Evolutionary conservation across 164 flowering plant genomes (phyloP), one percentile per base, ranked within the genome.

Genomic region (Vitis riparia): DNA sequence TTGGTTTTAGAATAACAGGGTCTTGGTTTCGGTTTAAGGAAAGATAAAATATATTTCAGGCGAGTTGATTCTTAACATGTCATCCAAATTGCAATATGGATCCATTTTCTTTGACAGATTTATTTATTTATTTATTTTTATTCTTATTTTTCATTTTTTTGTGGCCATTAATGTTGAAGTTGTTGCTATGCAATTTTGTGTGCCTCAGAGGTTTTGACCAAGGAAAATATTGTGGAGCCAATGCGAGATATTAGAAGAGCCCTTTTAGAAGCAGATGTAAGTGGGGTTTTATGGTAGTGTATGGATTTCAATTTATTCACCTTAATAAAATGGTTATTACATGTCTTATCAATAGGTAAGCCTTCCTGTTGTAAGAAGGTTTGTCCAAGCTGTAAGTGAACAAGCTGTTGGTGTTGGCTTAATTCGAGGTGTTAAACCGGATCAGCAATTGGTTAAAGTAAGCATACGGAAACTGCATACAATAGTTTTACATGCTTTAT

Each of bases 221-320:
- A 95, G 88, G 99, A 95, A 68, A 92, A 92, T 68, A 91, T 95
- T 76, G 94, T 74, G 76, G 99, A 92, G 83, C 98, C 99, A 1
- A 92, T 91, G 98, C 81, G 92, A 71, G 99, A 95, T 49, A 95
- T 95, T 52, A 86, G 99, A 79, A 88, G 98, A 82, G 99, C 99
- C 71, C 92, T 95, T 68, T 71, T 95, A 48, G 99, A 95, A 82
- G 99, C 99, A 37, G 99, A 92, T 89, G 99, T 91, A 71, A 88
- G 92, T 77, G 56, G 44, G 4, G 67, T 47, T 61, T 32, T 55
- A 14, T 67, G 23, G 8, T 32, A 48, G 55, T 37, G 7, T 51
- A 2, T 11, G 6, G 10, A 32, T 52, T 14, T 70, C 17, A 8
- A 23, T 44, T 44, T 11, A 0, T 63, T 16, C 12, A 17, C 65